These are phyloP conservation scores for Aquilaria malaccensis DNA, from an alignment of 345 rosid species.

Conservation along the genomic window DNA sequence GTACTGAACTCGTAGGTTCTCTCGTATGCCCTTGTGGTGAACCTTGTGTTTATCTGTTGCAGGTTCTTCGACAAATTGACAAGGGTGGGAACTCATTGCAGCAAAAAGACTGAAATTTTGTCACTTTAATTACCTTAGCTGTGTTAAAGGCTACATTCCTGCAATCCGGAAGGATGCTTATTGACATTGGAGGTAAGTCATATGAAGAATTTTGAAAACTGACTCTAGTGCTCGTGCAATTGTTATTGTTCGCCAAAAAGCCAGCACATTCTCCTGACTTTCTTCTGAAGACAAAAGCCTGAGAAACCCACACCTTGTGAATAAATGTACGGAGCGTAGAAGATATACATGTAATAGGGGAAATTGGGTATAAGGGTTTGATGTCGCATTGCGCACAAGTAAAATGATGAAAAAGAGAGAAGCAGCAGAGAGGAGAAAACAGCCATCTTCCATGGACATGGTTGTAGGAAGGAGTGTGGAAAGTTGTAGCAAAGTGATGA, in stretches of 20 bases:
- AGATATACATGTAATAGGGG: too few relatives aligned
- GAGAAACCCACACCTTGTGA: background rate
- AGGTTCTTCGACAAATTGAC: background rate
- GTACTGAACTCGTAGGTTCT: conserved; percentile 17
- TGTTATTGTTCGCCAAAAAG: conserved; percentile 49
- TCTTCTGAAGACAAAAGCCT: conserved; percentile 59
- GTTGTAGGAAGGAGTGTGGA: too few relatives aligned
- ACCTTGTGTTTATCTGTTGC: background rate
- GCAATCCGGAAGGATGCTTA: conserved; percentile 76
- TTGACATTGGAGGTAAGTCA: conserved; percentile 47
- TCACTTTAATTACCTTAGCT: conserved; percentile 39
- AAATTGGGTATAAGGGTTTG: too few relatives aligned
- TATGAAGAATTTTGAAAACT: conserved; percentile 39
- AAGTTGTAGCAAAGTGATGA: too few relatives aligned
- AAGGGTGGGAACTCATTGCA: background rate
- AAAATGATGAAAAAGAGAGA: too few relatives aligned
- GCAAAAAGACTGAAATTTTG: background rate
- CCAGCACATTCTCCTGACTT: conserved; percentile 48
- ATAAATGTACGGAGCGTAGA: background rate
- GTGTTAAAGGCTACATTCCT: conserved; percentile 57
- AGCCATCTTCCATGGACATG: too few relatives aligned
- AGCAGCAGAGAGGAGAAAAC: too few relatives aligned
- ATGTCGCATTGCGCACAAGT: too few relatives aligned
- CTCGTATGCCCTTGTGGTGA: too few relatives aligned
- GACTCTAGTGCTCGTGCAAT: conserved; percentile 19